phyloP scores from a whole-genome alignment of 2,329 filamentous ascomycete genomes.

The Monosporascus sp. region DNA sequence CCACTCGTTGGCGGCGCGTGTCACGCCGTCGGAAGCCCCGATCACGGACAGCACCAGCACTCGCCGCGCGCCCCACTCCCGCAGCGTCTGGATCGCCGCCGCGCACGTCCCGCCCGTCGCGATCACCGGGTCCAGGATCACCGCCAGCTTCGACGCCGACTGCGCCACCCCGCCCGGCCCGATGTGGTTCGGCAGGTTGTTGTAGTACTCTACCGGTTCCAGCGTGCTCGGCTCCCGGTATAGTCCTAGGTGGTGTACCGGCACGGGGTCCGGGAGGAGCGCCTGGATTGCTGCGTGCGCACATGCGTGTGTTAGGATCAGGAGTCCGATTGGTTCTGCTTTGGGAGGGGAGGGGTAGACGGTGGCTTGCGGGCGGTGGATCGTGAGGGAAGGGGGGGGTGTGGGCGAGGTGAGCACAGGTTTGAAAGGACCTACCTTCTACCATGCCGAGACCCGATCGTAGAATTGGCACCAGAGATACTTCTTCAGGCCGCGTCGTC shows the following conservation, averaged over 20 bases:
- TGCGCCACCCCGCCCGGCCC: conserved; percentile 23
- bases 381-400: background rate
- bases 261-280: conserved; percentile 72
- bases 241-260: conserved; percentile 89
- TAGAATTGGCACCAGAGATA: conserved; percentile 89
- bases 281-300: conserved; percentile 61
- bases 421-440: conserved; percentile 50
- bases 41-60: conserved; percentile 74
- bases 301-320: too few species aligned
- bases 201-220: conserved; percentile 94
- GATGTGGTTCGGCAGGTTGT: conserved; percentile 80
- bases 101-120: conserved; percentile 87
- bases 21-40: conserved; percentile 66
- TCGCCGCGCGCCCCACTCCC: conserved; percentile 84
- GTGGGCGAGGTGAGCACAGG: background rate
- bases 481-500: conserved; percentile 55
- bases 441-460: conserved; percentile 89
- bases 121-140: conserved; percentile 87
- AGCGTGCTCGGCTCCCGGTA: conserved; percentile 87
- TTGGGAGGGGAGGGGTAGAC: background rate
- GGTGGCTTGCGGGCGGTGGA: background rate
- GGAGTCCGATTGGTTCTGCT: too few species aligned
- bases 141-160: conserved; percentile 54
- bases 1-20: conserved; percentile 71
- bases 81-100: conserved; percentile 82